Conservation (phyloP, 176 grass and related monocot genomes). For the Bonia amplexicaulis region DNA sequence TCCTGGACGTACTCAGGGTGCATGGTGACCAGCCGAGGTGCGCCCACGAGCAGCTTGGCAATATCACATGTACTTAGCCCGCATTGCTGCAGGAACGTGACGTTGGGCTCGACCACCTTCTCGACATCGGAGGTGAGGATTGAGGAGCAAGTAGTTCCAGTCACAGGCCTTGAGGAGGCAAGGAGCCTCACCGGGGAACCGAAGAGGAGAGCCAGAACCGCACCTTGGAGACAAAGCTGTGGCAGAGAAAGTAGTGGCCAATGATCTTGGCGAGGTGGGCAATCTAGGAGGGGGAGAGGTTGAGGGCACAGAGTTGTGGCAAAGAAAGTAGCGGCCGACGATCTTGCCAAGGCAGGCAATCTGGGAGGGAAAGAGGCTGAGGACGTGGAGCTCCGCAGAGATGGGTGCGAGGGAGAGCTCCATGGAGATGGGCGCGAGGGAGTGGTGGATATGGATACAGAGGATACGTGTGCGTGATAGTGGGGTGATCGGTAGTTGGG, state of each 20-base stretch:
- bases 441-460: too few relatives aligned
- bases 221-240: slow-evolving; percentile 55
- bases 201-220: slow-evolving; percentile 53
- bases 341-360: slow-evolving; percentile 44
- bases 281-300: too few relatives aligned
- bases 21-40: slow-evolving; percentile 50
- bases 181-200: slow-evolving; percentile 3
- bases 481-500: too few relatives aligned
- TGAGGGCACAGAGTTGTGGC: too few relatives aligned
- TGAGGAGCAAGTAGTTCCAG: slow-evolving; percentile 20
- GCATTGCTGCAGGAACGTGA: slow-evolving; percentile 38
- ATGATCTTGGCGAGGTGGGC: too few relatives aligned
- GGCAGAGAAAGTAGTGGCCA: slow-evolving; percentile 1
- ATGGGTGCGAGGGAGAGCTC: too few relatives aligned
- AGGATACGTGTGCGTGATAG: too few relatives aligned
- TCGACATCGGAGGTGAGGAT: too few relatives aligned
- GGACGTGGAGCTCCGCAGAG: too few relatives aligned
- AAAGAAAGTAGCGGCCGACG: slow-evolving; percentile 31
- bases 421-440: too few relatives aligned
- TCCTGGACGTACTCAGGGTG: slow-evolving; percentile 46
- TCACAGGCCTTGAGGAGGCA: slow-evolving; percentile 25
- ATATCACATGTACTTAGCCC: slow-evolving; percentile 43
- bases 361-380: slow-evolving; percentile 12
- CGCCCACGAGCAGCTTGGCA: slow-evolving; percentile 42
- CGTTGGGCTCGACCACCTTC: too few relatives aligned